phyloP scores from a whole-genome alignment of 1,139 yeast species.

The Casaregolazyma lundiana region DNA sequence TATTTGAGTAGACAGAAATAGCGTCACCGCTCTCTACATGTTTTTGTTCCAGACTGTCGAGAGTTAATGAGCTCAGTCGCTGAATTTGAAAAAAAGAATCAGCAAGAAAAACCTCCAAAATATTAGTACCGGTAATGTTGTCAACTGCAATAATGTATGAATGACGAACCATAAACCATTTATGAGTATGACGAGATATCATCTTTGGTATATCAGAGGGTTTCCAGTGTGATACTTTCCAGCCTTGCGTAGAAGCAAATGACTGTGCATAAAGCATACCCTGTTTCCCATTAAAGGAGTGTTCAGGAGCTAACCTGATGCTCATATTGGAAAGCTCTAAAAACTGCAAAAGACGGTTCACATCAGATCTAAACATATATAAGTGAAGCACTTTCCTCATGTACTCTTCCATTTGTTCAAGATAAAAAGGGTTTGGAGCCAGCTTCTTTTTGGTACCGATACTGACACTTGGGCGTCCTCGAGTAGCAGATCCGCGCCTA shows the following conservation, averaged over 20 bases:
- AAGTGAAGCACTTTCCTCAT: constrained; percentile 55
- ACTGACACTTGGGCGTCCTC: background rate
- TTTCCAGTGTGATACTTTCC: constrained; percentile 90
- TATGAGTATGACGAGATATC: constrained; percentile 84
- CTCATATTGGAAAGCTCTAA: constrained; percentile 88
- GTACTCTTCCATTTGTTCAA: constrained; percentile 39
- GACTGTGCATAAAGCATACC: constrained; percentile 79
- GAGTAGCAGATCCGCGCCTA: background rate
- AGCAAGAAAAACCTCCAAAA: constrained; percentile 83
- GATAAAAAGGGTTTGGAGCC: constrained; percentile 6
- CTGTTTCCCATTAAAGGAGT: constrained; percentile 80
- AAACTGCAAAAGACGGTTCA: constrained; percentile 77
- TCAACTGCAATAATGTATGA: constrained; percentile 84
- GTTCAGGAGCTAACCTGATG: constrained; percentile 75
- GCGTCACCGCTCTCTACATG: constrained; percentile 1
- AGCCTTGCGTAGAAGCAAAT: constrained; percentile 82
- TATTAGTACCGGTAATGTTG: constrained; percentile 78
- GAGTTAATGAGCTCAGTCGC: constrained; percentile 12
- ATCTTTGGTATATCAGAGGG: constrained; percentile 63
- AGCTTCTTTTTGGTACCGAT: constrained; percentile 2
- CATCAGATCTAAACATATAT: constrained; percentile 70
- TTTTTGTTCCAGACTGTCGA: constrained; percentile 12
- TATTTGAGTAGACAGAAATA: constrained; percentile 7
- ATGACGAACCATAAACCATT: constrained; percentile 85
- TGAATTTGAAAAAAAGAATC: constrained; percentile 62